Conservation (phyloP, 2,329 filamentous ascomycete species). For the Aspergillus sp. region DNA sequence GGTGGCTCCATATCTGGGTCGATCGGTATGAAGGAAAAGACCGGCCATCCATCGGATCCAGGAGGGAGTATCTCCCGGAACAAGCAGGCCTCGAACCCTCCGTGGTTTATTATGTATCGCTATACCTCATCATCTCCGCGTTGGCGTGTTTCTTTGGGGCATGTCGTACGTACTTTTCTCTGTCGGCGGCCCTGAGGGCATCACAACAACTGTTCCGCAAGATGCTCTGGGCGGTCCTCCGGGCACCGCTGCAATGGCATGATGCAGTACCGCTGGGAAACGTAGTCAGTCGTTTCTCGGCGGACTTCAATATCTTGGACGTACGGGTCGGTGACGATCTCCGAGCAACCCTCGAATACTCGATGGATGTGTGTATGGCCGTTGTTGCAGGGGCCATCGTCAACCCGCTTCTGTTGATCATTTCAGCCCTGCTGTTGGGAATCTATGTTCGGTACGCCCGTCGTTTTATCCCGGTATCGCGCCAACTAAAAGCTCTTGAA, state of each 20-base stretch:
- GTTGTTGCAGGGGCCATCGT: slow-evolving; percentile 32
- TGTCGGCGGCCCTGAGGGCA: slow-evolving; percentile 2
- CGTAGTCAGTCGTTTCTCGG: slow-evolving; percentile 71
- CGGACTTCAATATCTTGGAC: slow-evolving; percentile 72
- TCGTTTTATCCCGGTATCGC: background rate
- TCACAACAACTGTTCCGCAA: slow-evolving; percentile 4
- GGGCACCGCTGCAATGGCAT: slow-evolving; percentile 70
- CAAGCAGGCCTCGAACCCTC: background rate
- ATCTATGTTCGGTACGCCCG: background rate
- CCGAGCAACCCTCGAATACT: background rate
- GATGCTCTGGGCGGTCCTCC: slow-evolving; percentile 37
- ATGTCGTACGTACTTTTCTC: slow-evolving; percentile 4
- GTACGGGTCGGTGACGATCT: slow-evolving; percentile 61
- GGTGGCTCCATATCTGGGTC: slow-evolving; percentile 3
- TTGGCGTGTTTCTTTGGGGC: slow-evolving; percentile 18
- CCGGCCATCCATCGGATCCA: background rate
- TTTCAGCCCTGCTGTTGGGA: background rate
- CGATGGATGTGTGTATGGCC: slow-evolving; percentile 39
- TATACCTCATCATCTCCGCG: slow-evolving; percentile 43
- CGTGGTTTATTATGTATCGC: background rate
- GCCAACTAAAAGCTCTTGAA: slow-evolving; percentile 3
- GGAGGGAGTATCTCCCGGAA: background rate
- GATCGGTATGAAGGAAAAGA: background rate
- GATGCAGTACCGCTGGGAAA: slow-evolving; percentile 74
- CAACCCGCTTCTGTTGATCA: background rate